Evolutionary conservation across 1,139 yeast species (phyloP), one percentile per base, ranked within the genome.

Genomic region (Hanseniaspora sp.): DNA sequence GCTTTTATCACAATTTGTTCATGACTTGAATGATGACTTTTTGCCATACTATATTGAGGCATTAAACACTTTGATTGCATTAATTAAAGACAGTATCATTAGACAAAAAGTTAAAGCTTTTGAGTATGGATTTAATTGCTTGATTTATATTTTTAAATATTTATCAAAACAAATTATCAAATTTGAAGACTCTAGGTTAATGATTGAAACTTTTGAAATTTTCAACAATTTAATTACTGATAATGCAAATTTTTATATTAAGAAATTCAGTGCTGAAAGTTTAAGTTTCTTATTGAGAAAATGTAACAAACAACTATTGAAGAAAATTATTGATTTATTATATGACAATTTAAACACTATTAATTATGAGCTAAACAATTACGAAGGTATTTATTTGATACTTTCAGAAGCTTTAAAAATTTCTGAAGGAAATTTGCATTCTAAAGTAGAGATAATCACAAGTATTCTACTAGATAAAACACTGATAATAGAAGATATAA

Each of bases 21-120:
- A 87, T 62, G 98, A 92, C 71, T 71, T 92, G 59, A 97, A 97
- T 6, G 83, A 92, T 1, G 98, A 92, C 62, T 92, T 88, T 63
- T 76, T 87, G 72, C 77, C 78, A 2, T 87, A 73, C 63, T 88
- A 86, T 62, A 70, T 72, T 1, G 65, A 69, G 33, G 70, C 87
- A 0, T 69, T 92, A 51, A 61, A 66, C 1, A 62, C 77, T 34
- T 72, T 92, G 47, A 76, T 76, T 3, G 66, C 71, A 0, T 67
- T 86, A 2, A 60, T 76, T 7, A 71, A 71, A 34, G 73, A 61
- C 59, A 78, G 72, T 68, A 76, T 60, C 56, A 70, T 82, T n/a
- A 75, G 86, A 15, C 84, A 83, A 52, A 59, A 64, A 23, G 59
- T 67, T 0, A 59, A 63, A 56, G 77, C 82, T 0, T 74, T 92